Base-by-base conservation (phyloP, 225 moss, liverwort and hornwort species). In the Asterella californica region DNA sequence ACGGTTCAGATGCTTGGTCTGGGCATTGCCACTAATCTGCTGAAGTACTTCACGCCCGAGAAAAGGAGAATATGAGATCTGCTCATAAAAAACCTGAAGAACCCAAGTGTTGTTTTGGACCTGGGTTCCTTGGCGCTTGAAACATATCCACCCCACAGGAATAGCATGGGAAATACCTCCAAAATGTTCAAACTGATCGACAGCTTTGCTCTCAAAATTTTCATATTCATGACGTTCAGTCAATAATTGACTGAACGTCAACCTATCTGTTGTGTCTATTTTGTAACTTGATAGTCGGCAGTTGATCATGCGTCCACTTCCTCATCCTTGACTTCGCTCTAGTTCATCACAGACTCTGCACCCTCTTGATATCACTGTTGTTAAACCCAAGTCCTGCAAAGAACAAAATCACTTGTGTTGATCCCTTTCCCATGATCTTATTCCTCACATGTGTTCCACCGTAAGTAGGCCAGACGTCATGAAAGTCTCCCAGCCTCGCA, bases 1-100 rank as follows among this genome's bases (percentile, higher is more conserved):
- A 65, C 64, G 6, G 67, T 76, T 33, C 86, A 86, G 76, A 37
- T 86, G 42, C 76, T 86, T 50, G 86, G 86, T 47, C 70, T 86
- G 2, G 75, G 24, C 1, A 70, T 38, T 52, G 83, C 83, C 0
- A 46, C 61, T 30, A 81, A 81, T 55, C 70, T 86, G 32, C 65
- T 86, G 29, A 86, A 83, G 46, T 66, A 86, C 63, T 81, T 86
- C 53, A 42, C 75, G 49, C 80, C 72, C 32, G 81, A 55, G 72
- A 81, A 81, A 54, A 80, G 12, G 74, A 70, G 70, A 37, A 1
- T 81, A 60, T 50, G n/a, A 71, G 50, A 50, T 54, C 53, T n/a
- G 11, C 47, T 47, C 24, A 49, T 37, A 0, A 27, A 18, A 21
- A 72, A 49, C 75, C 34, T 18, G 2, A 33, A 52, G 73, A 29